A percentile compares a stretch with the other conserved stretches of the same genome.
These are phyloP conservation scores for Aspergillus novofumigatus DNA, from an alignment of 2,329 filamentous ascomycete genomes.

Conservation along the genomic window DNA sequence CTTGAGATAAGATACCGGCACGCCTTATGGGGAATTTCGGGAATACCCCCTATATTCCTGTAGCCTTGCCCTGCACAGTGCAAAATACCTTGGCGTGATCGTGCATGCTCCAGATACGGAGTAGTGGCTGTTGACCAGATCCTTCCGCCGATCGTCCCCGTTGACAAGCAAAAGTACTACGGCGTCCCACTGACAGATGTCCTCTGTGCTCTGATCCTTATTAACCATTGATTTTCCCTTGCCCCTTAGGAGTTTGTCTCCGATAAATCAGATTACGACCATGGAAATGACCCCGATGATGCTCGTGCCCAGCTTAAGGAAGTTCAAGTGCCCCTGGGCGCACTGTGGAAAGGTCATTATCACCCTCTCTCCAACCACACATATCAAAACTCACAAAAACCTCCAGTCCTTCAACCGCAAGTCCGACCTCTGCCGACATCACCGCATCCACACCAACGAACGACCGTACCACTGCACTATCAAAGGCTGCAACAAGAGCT, in stretches of 20 bases:
- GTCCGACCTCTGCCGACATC: conserved; percentile 45
- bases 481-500: conserved; percentile 44
- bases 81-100: background rate
- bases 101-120: background rate
- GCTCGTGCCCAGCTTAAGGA: background rate
- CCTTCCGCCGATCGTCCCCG: background rate
- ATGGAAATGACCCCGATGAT: background rate
- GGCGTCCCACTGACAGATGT: background rate
- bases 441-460: conserved; percentile 47
- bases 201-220: background rate
- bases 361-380: background rate
- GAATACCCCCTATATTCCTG: background rate
- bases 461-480: conserved; percentile 44
- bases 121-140: background rate
- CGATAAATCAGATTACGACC: background rate
- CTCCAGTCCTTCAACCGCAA: conserved; percentile 46
- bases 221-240: background rate
- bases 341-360: background rate
- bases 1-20: background rate
- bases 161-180: background rate
- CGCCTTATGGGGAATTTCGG: background rate
- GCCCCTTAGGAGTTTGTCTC: background rate
- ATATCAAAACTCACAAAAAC: background rate
- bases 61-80: background rate
- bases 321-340: background rate